A percentile compares a stretch with the other conserved stretches of the same genome.
These are phyloP conservation scores for Streptanthus diversifolius DNA, from an alignment of 345 rosid genomes.

Conservation along the genomic window DNA sequence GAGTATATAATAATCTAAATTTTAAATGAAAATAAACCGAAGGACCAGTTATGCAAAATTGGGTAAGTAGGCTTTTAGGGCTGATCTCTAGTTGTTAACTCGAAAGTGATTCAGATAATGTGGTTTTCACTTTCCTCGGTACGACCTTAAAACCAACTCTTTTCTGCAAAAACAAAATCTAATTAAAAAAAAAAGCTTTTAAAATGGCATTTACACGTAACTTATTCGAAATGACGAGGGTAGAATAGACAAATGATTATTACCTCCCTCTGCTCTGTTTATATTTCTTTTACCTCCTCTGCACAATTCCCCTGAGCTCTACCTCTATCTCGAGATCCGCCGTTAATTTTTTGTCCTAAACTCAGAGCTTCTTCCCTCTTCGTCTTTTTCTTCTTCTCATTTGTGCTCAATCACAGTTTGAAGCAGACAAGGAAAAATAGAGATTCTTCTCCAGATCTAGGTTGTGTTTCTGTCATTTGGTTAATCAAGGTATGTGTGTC, in stretches of 20 bases:
- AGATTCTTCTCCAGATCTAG: constrained; percentile 18
- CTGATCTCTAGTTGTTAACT: neutral
- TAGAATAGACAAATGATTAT: neutral
- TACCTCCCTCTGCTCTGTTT: constrained; percentile 18
- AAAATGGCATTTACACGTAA: constrained; percentile 7
- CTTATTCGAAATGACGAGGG: neutral
- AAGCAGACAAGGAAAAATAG: neutral
- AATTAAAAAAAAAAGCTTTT: neutral
- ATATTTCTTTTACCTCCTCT: constrained; percentile 27
- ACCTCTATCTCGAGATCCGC: constrained; percentile 33
- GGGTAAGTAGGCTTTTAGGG: constrained; percentile 19
- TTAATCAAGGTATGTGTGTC: constrained; percentile 18
- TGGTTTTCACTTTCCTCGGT: constrained; percentile 7
- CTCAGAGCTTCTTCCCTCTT: constrained; percentile 23
- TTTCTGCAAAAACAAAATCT: constrained; percentile 18
- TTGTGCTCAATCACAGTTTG: constrained; percentile 8
- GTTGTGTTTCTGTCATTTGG: neutral
- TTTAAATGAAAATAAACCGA: neutral
- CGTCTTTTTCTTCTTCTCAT: constrained; percentile 4
- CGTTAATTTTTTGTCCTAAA: neutral
- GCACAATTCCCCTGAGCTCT: constrained; percentile 29
- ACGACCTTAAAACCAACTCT: constrained; percentile 33
- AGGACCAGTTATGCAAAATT: neutral
- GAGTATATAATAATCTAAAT: neutral
- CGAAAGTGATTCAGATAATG: constrained; percentile 12